A percentile compares a stretch with the other conserved stretches of the same genome.
phyloP scores from a whole-genome alignment of 2,329 filamentous ascomycete species.

The Penicillium brasilianum region DNA sequence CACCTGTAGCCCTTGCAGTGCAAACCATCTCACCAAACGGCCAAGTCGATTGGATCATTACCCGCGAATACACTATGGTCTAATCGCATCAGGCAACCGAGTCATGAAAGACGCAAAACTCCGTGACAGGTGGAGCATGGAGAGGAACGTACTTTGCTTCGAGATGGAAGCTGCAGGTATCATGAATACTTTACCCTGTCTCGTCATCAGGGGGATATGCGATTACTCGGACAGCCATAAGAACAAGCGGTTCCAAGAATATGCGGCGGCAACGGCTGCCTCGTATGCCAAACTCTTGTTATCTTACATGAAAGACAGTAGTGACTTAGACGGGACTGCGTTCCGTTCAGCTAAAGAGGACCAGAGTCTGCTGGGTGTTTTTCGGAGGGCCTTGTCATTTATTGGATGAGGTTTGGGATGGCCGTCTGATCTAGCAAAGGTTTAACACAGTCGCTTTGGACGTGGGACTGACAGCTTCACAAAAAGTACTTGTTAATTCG shows the following conservation, averaged over 20 bases:
- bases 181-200: constrained; percentile 22
- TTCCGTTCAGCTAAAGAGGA: constrained; percentile 5
- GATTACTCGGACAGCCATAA: constrained; percentile 28
- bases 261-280: constrained; percentile 19
- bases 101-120: constrained; percentile 21
- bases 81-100: constrained; percentile 28
- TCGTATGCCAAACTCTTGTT: constrained; percentile 18
- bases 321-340: neutral
- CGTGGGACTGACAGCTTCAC: neutral
- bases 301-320: constrained; percentile 10
- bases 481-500: neutral
- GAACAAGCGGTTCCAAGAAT: constrained; percentile 21
- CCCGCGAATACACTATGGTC: constrained; percentile 26
- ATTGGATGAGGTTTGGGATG: neutral
- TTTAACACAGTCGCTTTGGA: neutral
- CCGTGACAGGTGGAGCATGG: constrained; percentile 14
- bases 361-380: constrained; percentile 2
- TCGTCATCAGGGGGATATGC: constrained; percentile 29
- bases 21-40: neutral
- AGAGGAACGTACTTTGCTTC: constrained; percentile 19
- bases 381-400: neutral
- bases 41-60: neutral
- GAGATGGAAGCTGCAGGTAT: constrained; percentile 25
- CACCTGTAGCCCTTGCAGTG: neutral
- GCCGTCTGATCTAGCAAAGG: neutral